Conservation (phyloP, 2,329 filamentous ascomycete genomes). For the Ascocoryne sarcoides region DNA sequence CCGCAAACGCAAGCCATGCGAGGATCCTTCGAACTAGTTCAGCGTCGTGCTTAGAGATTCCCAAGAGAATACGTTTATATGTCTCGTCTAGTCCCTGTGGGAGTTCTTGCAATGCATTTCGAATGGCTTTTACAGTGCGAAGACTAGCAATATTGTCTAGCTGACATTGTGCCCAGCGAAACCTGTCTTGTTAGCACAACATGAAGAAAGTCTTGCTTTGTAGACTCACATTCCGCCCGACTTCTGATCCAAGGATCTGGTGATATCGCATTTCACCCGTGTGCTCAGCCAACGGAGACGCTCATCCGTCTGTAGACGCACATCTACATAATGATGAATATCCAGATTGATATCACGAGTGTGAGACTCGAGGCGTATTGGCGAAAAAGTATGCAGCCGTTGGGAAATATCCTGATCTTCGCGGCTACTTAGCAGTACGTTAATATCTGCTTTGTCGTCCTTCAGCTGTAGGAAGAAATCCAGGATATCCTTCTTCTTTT, state of each 20-base stretch:
- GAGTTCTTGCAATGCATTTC: constrained; percentile 7
- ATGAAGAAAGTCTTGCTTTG: background rate
- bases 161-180: constrained; percentile 22
- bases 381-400: constrained; percentile 8
- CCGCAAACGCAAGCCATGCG: constrained; percentile 21
- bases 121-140: background rate
- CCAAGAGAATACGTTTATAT: constrained; percentile 19
- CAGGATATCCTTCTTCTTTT: background rate
- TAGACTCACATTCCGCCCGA: constrained; percentile 25
- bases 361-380: constrained; percentile 7
- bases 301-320: background rate
- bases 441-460: background rate
- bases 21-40: constrained; percentile 18
- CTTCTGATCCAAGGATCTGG: constrained; percentile 16
- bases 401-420: constrained; percentile 20
- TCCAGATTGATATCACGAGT: background rate
- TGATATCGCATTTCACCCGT: constrained; percentile 10
- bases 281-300: constrained; percentile 19
- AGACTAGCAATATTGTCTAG: constrained; percentile 12
- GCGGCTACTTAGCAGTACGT: constrained; percentile 16
- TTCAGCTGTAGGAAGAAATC: background rate
- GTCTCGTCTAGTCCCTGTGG: constrained; percentile 15
- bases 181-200: constrained; percentile 12
- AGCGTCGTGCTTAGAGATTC: constrained; percentile 14
- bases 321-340: constrained; percentile 1